These are phyloP conservation scores for Ceratobasidium sp. DNA, from an alignment of 1,284 basidiomycete genomes.

Conservation along the genomic window DNA sequence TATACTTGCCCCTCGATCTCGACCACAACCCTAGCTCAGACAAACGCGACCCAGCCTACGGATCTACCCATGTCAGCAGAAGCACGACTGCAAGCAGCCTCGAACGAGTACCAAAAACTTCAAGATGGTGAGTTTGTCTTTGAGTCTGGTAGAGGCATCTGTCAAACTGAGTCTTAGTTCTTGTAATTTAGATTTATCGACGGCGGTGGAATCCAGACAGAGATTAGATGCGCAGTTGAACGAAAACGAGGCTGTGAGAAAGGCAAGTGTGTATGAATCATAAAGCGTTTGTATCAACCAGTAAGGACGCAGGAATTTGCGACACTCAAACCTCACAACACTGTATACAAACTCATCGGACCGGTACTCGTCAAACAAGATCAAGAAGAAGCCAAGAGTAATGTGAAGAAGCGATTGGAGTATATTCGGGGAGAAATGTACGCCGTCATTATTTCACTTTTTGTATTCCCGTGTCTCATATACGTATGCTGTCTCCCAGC, in stretches of 20 bases:
- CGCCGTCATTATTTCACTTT: conserved; percentile 48
- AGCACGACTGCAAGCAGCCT: conserved; percentile 66
- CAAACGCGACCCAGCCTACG: too few relatives aligned
- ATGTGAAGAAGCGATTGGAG: conserved; percentile 90
- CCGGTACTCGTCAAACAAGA: conserved; percentile 93
- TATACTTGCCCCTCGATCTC: background rate
- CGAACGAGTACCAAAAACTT: conserved; percentile 79
- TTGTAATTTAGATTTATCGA: conserved; percentile 62
- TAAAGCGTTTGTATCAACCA: background rate
- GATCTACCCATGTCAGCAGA: conserved; percentile 48
- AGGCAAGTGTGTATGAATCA: conserved; percentile 59
- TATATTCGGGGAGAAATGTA: conserved; percentile 93
- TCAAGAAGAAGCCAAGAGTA: conserved; percentile 83
- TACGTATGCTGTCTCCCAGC: conserved; percentile 54
- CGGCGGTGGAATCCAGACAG: conserved; percentile 79
- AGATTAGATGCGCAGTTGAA: conserved; percentile 86
- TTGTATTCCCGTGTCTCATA: background rate
- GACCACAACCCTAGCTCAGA: background rate
- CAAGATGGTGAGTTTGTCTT: conserved; percentile 58
- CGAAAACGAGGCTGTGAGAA: conserved; percentile 92
- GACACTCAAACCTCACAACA: conserved; percentile 77
- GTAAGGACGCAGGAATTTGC: conserved; percentile 75
- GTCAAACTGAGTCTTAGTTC: background rate
- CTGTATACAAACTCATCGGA: conserved; percentile 91
- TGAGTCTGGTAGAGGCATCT: background rate